Evolutionary conservation across 2,329 filamentous ascomycete genomes (phyloP).

Genomic region (Aspergillus sp.): DNA sequence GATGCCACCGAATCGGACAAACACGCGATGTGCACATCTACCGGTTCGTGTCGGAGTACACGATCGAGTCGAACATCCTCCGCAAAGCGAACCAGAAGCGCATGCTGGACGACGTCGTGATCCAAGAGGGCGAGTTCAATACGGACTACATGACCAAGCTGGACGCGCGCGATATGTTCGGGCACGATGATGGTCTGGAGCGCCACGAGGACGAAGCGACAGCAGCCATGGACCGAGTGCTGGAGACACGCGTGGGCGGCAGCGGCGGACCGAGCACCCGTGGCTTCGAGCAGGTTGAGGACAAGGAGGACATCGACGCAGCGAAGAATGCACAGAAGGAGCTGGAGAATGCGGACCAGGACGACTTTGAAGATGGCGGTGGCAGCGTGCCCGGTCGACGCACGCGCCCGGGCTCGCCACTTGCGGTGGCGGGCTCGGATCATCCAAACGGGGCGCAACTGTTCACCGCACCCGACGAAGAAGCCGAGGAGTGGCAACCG

Average conservation of each 20-base stretch:
- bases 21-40: constrained; percentile 98
- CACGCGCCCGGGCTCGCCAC: constrained; percentile 21
- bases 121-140: constrained; percentile 95
- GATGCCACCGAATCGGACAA: constrained; percentile 93
- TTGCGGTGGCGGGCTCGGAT: constrained; percentile 23
- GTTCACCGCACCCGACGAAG: constrained; percentile 12
- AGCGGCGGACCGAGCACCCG: constrained; percentile 37
- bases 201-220: constrained; percentile 65
- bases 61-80: constrained; percentile 95
- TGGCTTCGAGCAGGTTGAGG: constrained; percentile 81
- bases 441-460: constrained; percentile 12
- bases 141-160: constrained; percentile 89
- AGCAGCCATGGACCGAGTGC: constrained; percentile 75
- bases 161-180: constrained; percentile 59
- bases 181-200: constrained; percentile 47
- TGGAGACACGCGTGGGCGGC: constrained; percentile 60
- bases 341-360: constrained; percentile 72
- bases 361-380: constrained; percentile 64
- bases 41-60: constrained; percentile 83
- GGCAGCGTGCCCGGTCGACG: constrained; percentile 18
- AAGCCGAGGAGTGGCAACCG: constrained; percentile 41
- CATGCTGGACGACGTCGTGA: constrained; percentile 95
- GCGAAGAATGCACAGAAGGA: constrained; percentile 84
- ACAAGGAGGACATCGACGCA: constrained; percentile 81
- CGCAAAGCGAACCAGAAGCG: constrained; percentile 95